Base-by-base conservation (phyloP, 768 basidiomycete genomes). In the Austroboletus festivus region DNA sequence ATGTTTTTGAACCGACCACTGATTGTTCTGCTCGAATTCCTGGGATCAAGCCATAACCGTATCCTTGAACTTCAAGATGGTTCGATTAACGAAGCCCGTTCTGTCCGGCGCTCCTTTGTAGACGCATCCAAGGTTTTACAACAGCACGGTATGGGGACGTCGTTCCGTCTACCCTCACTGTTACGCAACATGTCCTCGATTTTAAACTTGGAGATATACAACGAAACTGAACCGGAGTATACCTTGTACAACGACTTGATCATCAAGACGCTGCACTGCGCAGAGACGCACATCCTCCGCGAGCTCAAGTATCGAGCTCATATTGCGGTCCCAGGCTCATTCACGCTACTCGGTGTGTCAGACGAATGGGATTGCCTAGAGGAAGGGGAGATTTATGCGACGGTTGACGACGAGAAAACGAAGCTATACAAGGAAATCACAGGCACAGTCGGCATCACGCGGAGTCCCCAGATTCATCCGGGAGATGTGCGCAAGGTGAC, bases 381-480 rank as follows among this genome's bases (percentile, higher is more conserved):
- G 2, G 73, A 75, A 50, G 72, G 75, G 5, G 72, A 79, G 51
- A 72, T 81, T 35, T 81, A 71, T 49, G 76, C 78, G 35, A 69
- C 69, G 22, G 61, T 70, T 1, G 44, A 54, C 6, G 71, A 73
- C 46, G 67, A 68, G 20, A 64, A 63, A 41, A 66, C 28, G 1
- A 51, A 51, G 22, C 0, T 65, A 20, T 55, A 65, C 24, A 0
- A 60, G 20, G 50, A 58, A 31, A 64, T 76, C 26, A 61, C 61
- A 8, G 78, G 77, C 1, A 24, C 44, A 3, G 63, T 78, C 1
- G 63, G 73, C n/a, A 71, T 79, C 44, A 77, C 77, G 16, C 65
- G 78, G 3, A 74, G 73, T n/a, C 79, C 79, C 12, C 71, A 77
- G 41, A 76, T 79, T 44, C 79, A 80, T 46, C 78, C 78, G 5